Percentiles rank a stretch among this genome's conserved stretches.
phyloP scores from a whole-genome alignment of 2,329 filamentous ascomycete genomes.

The Cytospora leucostoma region DNA sequence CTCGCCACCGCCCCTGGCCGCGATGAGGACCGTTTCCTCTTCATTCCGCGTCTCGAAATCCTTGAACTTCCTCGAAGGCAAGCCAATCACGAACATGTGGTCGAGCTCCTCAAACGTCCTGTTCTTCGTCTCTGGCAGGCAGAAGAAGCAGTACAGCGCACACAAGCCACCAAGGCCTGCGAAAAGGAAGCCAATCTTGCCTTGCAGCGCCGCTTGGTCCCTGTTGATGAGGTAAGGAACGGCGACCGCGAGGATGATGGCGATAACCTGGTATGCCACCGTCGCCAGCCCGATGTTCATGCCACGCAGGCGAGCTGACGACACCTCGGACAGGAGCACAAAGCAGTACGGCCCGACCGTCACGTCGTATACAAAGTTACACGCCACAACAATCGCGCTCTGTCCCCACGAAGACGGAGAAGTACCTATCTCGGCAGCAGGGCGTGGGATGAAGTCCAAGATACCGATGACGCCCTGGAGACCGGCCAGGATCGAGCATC shows the following conservation, averaged over 20 bases:
- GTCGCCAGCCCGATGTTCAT: slow-evolving; percentile 31
- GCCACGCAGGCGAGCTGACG: slow-evolving; percentile 27
- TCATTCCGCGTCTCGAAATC: not conserved
- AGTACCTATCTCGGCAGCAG: slow-evolving; percentile 32
- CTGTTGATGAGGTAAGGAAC: slow-evolving; percentile 41
- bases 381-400: slow-evolving; percentile 38
- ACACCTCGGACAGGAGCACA: slow-evolving; percentile 28
- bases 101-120: slow-evolving; percentile 26
- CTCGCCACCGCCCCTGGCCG: not conserved
- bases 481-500: slow-evolving; percentile 37
- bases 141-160: slow-evolving; percentile 34
- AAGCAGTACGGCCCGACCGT: slow-evolving; percentile 29
- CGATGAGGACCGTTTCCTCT: not conserved
- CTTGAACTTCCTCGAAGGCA: slow-evolving; percentile 22
- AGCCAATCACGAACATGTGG: slow-evolving; percentile 8
- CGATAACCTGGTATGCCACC: slow-evolving; percentile 31
- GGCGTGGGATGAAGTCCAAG: slow-evolving; percentile 40
- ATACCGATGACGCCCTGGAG: slow-evolving; percentile 42
- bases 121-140: slow-evolving; percentile 23
- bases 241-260: slow-evolving; percentile 37
- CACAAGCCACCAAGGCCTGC: slow-evolving; percentile 32
- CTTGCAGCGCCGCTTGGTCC: slow-evolving; percentile 37
- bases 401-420: slow-evolving; percentile 39
- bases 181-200: slow-evolving; percentile 38
- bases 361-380: slow-evolving; percentile 30